phyloP scores from a whole-genome alignment of 2,329 filamentous ascomycete species.

The Tolypocladium cylindrosporum region DNA sequence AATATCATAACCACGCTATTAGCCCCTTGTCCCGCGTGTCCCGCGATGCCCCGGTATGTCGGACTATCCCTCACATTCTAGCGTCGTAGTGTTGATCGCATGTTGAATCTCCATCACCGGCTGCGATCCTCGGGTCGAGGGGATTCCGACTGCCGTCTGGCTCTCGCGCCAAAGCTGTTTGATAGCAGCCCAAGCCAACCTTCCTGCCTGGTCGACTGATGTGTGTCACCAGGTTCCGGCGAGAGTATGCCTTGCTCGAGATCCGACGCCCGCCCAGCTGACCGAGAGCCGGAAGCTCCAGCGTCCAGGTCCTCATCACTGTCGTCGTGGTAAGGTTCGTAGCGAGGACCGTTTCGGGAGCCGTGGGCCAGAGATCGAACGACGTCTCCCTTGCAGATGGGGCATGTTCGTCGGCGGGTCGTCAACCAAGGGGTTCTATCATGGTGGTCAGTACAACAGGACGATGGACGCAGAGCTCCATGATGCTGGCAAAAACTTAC shows the following conservation, averaged over 20 bases:
- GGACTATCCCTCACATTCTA: not conserved
- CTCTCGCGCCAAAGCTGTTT: conserved; percentile 11
- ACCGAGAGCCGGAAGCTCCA: conserved; percentile 21
- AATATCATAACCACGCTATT: conserved; percentile 1
- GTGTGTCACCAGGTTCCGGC: conserved; percentile 9
- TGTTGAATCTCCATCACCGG: not conserved
- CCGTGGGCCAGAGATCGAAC: conserved; percentile 57
- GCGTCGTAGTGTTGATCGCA: not conserved
- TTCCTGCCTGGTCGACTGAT: conserved; percentile 15
- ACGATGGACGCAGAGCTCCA: not conserved
- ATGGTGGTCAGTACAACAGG: conserved; percentile 9
- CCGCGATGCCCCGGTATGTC: not conserved
- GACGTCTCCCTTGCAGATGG: conserved; percentile 97
- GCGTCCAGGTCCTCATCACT: conserved; percentile 33
- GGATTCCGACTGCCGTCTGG: conserved; percentile 11
- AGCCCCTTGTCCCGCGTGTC: not conserved
- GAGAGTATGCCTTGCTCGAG: conserved; percentile 31
- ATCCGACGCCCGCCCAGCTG: conserved; percentile 23
- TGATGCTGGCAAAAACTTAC: conserved; percentile 46
- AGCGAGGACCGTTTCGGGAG: conserved; percentile 38
- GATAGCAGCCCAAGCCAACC: conserved; percentile 30
- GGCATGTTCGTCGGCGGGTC: conserved; percentile 89
- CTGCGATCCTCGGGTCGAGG: conserved; percentile 13
- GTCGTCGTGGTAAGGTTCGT: conserved; percentile 46
- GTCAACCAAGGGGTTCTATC: conserved; percentile 89